Evolutionary conservation across 1,284 basidiomycete species (phyloP), one percentile per base, ranked within the genome.

Genomic region (Ceratobasidium sp.): DNA sequence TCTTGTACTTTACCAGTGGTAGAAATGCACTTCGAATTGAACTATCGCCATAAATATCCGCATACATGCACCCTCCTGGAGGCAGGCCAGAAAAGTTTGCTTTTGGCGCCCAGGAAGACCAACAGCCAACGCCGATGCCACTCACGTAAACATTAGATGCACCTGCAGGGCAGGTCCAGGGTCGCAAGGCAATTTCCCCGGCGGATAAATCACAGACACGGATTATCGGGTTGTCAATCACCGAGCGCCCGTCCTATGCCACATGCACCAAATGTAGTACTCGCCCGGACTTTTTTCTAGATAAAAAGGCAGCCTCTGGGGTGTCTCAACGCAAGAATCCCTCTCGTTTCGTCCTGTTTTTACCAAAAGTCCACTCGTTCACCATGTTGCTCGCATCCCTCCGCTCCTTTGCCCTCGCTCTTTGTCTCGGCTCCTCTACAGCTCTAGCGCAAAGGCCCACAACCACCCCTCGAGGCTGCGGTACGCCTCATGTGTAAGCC

Each of bases 341-440:
- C 41, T 48, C 59, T 29, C 39, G 59, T 29, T 46, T 48, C 22
- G 59, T 46, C 13, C 31, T 16, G 34, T 22, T 11, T 58, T 34
- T 58, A 19, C 19, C n/a, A 22, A 56, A 19, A 24, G 5, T 43
- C n/a, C 43, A 46, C 59, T 62, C 37, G 22, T 62, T 48, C 37
- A 19, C 41, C n/a, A 62, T 62, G 59, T 37, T 62, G 4, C 27
- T 62, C 19, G 59, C 59, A 46, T 31, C 37, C 24, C 24, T 62
- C 59, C 59, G 59, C 59, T 62, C 59, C 14, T 62, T 62, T 6
- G 39, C 22, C 59, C n/a, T 62, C 59, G 59, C 59, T 62, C 59
- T 62, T 62, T 62, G 37, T 39, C 13, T 62, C 27, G 59, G 59
- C 24, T 62, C 43, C 24, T 27, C 59, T 46, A 22, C 46, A 2